Percentiles rank a stretch among this genome's conserved stretches.
phyloP scores from a whole-genome alignment of 208 protist species.

The Vickermania spadyakhi region DNA sequence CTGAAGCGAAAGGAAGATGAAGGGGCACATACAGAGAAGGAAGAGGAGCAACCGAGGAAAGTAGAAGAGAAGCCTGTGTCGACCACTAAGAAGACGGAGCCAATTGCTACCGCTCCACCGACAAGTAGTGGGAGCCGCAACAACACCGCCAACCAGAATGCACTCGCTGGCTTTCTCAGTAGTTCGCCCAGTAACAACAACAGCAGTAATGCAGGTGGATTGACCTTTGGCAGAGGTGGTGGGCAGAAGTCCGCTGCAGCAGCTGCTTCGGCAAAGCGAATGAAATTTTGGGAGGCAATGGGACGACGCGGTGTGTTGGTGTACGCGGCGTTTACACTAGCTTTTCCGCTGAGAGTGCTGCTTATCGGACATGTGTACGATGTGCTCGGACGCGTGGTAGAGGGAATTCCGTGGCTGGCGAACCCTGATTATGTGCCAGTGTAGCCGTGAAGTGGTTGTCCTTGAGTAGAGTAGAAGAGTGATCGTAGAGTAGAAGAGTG shows the following conservation, averaged over 20 bases:
- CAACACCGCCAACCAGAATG: background rate
- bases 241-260: conserved; percentile 6
- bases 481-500: too few relatives aligned
- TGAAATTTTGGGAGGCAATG: conserved; percentile 72
- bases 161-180: too few relatives aligned
- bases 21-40: conserved; percentile 5
- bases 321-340: conserved; percentile 64
- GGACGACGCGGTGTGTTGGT: conserved; percentile 28
- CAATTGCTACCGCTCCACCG: conserved; percentile 35
- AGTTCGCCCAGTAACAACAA: background rate
- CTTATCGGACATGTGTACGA: conserved; percentile 64
- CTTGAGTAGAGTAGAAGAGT: too few relatives aligned
- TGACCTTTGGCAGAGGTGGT: background rate
- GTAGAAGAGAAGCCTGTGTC: background rate
- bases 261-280: conserved; percentile 20
- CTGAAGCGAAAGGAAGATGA: conserved; percentile 48
- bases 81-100: background rate
- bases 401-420: conserved; percentile 62
- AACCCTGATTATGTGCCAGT: conserved; percentile 17
- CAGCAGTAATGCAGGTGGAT: background rate
- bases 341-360: conserved; percentile 74
- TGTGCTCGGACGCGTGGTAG: conserved; percentile 40
- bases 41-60: background rate
- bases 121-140: background rate
- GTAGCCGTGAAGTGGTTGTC: too few relatives aligned